Conservation (phyloP, 805 yeast species). For the Komagataella pseudopastoris region DNA sequence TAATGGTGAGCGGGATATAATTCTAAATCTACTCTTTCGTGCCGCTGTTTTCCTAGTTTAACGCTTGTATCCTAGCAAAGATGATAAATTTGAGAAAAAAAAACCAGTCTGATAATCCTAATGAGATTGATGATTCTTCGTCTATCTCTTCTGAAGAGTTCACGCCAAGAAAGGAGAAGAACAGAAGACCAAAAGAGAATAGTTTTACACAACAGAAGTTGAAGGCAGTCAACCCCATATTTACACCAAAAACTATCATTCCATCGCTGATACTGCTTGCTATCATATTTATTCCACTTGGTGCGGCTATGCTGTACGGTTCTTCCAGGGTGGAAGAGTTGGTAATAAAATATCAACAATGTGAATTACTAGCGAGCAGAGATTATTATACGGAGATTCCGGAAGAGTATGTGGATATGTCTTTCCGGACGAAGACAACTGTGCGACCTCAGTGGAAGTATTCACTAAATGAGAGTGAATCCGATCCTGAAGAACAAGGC, state of each 20-base stretch:
- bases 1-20: no score
- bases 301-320: constrained; percentile 72
- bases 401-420: constrained; percentile 34
- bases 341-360: constrained; percentile 62
- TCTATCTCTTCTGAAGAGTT: constrained; percentile 19
- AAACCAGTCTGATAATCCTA: constrained; percentile 3
- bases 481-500: constrained; percentile 29
- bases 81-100: constrained; percentile 7
- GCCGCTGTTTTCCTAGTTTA: not conserved
- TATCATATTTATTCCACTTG: constrained; percentile 80
- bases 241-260: constrained; percentile 84
- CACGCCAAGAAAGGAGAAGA: constrained; percentile 23
- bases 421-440: constrained; percentile 33
- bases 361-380: constrained; percentile 35
- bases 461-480: constrained; percentile 22
- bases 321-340: constrained; percentile 66
- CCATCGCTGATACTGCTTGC: constrained; percentile 70
- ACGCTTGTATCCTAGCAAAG: not conserved
- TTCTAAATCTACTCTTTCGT: not conserved
- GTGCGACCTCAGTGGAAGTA: constrained; percentile 57
- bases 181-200: constrained; percentile 51
- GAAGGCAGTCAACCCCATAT: constrained; percentile 56
- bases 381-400: constrained; percentile 45
- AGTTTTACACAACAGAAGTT: constrained; percentile 44
- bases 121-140: constrained; percentile 22